A percentile compares a stretch with the other conserved stretches of the same genome.
Evolutionary conservation across 306 rosid genomes (phyloP).

Genomic region (Lathyrus aphaca): DNA sequence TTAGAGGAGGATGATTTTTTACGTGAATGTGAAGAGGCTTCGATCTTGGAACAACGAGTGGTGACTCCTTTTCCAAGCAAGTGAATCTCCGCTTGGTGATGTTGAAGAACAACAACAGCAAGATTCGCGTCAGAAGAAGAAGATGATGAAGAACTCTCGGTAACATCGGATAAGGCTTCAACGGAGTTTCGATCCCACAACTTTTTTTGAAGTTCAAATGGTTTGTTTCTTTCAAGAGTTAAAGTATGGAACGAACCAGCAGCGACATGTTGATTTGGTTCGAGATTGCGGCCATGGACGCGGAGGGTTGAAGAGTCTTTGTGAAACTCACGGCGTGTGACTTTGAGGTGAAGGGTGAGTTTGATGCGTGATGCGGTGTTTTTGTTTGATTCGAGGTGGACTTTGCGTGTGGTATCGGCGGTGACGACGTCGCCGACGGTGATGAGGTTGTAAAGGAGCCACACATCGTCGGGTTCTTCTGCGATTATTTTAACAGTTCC

Average conservation of each 20-base stretch:
- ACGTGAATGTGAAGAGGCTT: neutral
- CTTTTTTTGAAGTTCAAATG: constrained; percentile 39
- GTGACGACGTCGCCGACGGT: constrained; percentile 43
- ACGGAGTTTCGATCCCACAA: constrained; percentile 25
- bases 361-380: constrained; percentile 40
- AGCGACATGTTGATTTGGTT: constrained; percentile 16
- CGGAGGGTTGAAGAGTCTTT: constrained; percentile 48
- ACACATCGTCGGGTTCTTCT: constrained; percentile 46
- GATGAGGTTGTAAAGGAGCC: constrained; percentile 49
- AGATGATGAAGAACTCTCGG: neutral
- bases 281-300: constrained; percentile 41
- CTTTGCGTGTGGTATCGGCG: constrained; percentile 47
- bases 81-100: constrained; percentile 34
- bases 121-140: constrained; percentile 10
- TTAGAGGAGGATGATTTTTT: neutral
- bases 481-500: constrained; percentile 43
- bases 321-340: constrained; percentile 39
- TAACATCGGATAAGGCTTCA: constrained; percentile 15
- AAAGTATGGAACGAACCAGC: constrained; percentile 44
- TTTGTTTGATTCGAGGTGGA: constrained; percentile 39
- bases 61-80: constrained; percentile 30
- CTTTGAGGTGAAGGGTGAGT: constrained; percentile 42
- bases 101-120: constrained; percentile 30
- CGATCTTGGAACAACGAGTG: constrained; percentile 27
- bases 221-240: constrained; percentile 36